Percentiles rank a stretch among this genome's conserved stretches.
Conservation (phyloP, 768 basidiomycete genomes). For the Hydnum rufescens region DNA sequence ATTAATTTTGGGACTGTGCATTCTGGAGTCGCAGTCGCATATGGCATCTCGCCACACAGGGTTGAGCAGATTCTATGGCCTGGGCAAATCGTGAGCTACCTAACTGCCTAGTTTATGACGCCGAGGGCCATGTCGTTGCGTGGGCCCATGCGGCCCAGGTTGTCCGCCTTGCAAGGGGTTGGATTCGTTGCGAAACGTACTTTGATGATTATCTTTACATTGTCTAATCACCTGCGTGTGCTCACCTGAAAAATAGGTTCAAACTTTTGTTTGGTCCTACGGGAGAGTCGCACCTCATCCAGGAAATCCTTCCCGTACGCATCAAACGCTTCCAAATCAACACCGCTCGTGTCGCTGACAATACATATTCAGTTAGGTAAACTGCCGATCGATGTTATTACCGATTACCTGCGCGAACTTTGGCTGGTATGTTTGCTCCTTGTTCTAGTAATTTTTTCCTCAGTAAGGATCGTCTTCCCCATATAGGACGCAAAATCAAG, state of each 20-base stretch:
- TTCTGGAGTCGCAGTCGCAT: slow-evolving; percentile 75
- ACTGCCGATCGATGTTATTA: slow-evolving; percentile 53
- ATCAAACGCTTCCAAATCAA: no score
- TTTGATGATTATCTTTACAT: no score
- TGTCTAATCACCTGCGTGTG: no score
- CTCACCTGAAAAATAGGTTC: slow-evolving; percentile 77
- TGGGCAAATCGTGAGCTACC: slow-evolving; percentile 67
- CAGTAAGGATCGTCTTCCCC: slow-evolving; percentile 58
- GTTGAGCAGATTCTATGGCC: slow-evolving; percentile 84
- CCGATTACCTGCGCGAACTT: slow-evolving; percentile 70
- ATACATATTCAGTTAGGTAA: slow-evolving; percentile 82
- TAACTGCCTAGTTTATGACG: slow-evolving; percentile 68
- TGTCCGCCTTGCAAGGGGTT: no score
- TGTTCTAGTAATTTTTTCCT: background rate
- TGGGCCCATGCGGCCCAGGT: no score
- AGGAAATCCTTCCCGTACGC: no score
- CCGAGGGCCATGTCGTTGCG: no score
- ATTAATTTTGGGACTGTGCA: slow-evolving; percentile 69
- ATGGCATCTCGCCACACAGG: slow-evolving; percentile 57
- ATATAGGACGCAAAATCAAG: slow-evolving; percentile 67
- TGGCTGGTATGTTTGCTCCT: slow-evolving; percentile 25
- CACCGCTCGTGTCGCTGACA: no score
- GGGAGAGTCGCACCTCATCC: no score
- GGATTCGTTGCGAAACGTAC: no score
- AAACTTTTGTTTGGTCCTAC: no score